Conservation (phyloP, 2,329 filamentous ascomycete species). For the Fusarium sp. region DNA sequence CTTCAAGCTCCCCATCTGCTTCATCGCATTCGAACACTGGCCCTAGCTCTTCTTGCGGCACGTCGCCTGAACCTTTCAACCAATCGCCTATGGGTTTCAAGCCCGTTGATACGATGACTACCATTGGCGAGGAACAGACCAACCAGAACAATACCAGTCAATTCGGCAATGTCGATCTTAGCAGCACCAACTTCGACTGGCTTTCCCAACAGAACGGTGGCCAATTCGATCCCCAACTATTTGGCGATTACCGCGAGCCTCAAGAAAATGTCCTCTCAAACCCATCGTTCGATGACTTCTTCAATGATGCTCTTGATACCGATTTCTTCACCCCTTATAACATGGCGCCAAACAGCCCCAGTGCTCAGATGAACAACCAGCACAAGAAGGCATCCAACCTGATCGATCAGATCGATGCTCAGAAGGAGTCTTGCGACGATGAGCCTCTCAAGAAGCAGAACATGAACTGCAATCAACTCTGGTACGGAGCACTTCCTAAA, state of each 20-base stretch:
- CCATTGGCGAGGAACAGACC: slow-evolving; percentile 74
- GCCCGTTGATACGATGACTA: slow-evolving; percentile 69
- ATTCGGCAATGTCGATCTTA: slow-evolving; percentile 53
- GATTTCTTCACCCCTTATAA: slow-evolving; percentile 89
- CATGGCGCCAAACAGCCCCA: slow-evolving; percentile 62
- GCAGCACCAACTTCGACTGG: slow-evolving; percentile 74
- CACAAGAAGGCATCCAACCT: slow-evolving; percentile 70
- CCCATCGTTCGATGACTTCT: slow-evolving; percentile 77
- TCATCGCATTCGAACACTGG: slow-evolving; percentile 70
- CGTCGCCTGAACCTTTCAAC: slow-evolving; percentile 79
- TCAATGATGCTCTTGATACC: slow-evolving; percentile 81
- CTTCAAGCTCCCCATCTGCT: slow-evolving; percentile 72
- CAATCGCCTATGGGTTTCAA: slow-evolving; percentile 77
- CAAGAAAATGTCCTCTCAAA: slow-evolving; percentile 81
- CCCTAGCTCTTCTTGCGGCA: slow-evolving; percentile 75
- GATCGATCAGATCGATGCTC: slow-evolving; percentile 80
- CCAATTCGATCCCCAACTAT: slow-evolving; percentile 90
- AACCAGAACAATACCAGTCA: slow-evolving; percentile 52
- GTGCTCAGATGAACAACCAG: slow-evolving; percentile 38
- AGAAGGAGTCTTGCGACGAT: slow-evolving; percentile 76
- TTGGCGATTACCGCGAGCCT: slow-evolving; percentile 91
- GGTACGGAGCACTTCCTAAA: slow-evolving; percentile 68
- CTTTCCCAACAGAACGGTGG: slow-evolving; percentile 83
- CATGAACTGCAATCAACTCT: slow-evolving; percentile 90
- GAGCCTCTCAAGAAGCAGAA: slow-evolving; percentile 68